Conservation (phyloP, 169 alveolate species). For the Prorocentrum cordatum region DNA sequence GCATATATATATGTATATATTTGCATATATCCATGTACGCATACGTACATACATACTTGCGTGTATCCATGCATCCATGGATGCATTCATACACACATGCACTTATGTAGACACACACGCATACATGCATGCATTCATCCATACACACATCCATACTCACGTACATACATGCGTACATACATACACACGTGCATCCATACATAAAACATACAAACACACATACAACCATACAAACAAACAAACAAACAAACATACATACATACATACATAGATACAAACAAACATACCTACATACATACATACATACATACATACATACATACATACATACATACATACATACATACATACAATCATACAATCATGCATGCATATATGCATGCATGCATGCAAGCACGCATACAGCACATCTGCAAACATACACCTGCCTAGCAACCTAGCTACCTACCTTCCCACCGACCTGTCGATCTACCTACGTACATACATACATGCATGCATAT, state of each 20-base stretch:
- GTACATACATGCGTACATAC: background rate
- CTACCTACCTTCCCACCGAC: background rate
- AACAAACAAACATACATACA: background rate
- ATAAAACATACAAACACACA: background rate
- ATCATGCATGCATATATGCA: background rate
- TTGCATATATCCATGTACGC: background rate
- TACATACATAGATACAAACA: background rate
- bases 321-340: background rate
- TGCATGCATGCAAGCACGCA: background rate
- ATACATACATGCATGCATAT: background rate
- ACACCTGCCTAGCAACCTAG: background rate
- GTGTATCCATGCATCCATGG: background rate
- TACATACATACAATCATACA: background rate
- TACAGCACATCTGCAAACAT: background rate
- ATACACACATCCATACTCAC: no score
- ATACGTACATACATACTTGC: background rate
- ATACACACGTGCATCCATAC: background rate
- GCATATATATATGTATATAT: background rate
- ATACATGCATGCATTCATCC: background rate
- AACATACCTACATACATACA: background rate
- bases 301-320: background rate
- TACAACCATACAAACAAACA: no score
- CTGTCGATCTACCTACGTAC: background rate
- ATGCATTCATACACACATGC: background rate
- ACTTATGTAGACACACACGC: background rate